phyloP scores from a whole-genome alignment of 345 rosid species.

The Salix caprea region DNA sequence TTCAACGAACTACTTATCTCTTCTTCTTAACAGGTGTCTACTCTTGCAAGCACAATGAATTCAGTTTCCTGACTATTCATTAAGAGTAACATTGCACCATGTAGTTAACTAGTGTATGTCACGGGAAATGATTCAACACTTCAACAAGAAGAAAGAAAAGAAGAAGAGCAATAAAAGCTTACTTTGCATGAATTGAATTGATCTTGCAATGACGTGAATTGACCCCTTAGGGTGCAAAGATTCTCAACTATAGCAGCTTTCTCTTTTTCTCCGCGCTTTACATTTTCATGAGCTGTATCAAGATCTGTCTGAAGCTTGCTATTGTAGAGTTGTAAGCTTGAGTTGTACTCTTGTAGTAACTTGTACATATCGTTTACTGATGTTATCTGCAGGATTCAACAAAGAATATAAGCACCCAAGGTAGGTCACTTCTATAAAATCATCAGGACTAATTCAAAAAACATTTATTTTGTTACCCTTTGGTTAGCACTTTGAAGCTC shows the following conservation, averaged over 20 bases:
- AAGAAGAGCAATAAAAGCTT: slow-evolving; percentile 16
- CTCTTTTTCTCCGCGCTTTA: slow-evolving; percentile 85
- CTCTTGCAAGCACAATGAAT: background rate
- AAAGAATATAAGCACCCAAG: background rate
- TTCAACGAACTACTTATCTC: background rate
- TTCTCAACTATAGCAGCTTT: slow-evolving; percentile 68
- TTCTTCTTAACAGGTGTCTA: background rate
- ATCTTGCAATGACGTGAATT: slow-evolving; percentile 63
- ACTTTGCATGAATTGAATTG: slow-evolving; percentile 73
- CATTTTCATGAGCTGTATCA: slow-evolving; percentile 66
- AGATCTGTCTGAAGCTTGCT: slow-evolving; percentile 93
- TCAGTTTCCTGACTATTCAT: background rate
- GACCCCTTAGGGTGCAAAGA: slow-evolving; percentile 72
- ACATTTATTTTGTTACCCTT: slow-evolving; percentile 54
- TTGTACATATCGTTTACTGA: slow-evolving; percentile 95
- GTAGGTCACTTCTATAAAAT: background rate
- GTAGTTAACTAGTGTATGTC: background rate
- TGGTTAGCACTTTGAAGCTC: slow-evolving; percentile 92
- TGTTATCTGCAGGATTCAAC: slow-evolving; percentile 53
- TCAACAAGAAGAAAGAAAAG: background rate
- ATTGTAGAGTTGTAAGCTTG: slow-evolving; percentile 90
- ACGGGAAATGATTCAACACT: background rate
- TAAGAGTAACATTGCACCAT: background rate
- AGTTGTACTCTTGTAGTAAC: slow-evolving; percentile 86
- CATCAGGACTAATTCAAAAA: background rate